A percentile compares a stretch with the other conserved stretches of the same genome.
Evolutionary conservation across 2,329 filamentous ascomycete species (phyloP).

Genomic region (Apiospora hydei): DNA sequence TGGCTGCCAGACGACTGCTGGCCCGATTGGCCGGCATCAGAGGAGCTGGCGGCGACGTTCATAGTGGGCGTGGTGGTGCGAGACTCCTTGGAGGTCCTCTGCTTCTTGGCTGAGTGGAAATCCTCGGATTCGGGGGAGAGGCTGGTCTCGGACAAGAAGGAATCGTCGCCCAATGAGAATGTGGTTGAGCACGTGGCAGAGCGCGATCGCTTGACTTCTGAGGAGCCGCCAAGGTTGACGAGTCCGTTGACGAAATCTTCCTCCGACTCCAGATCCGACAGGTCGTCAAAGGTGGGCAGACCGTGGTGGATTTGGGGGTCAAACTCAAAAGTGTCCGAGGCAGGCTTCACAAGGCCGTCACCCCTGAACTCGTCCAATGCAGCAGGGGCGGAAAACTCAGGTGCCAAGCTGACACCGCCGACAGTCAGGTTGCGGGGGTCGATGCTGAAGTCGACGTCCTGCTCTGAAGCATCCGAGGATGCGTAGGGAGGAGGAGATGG

Average conservation of each 20-base stretch:
- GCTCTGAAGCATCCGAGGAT: constrained; percentile 70
- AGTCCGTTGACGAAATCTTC: constrained; percentile 83
- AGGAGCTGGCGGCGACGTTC: constrained; percentile 50
- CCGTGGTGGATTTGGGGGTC: constrained; percentile 58
- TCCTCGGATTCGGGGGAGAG: constrained; percentile 66
- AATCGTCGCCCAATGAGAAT: constrained; percentile 75
- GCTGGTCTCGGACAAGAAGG: constrained; percentile 76
- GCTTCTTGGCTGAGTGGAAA: constrained; percentile 63
- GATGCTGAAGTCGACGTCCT: constrained; percentile 80
- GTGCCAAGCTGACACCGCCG: constrained; percentile 56
- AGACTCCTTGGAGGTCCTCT: constrained; percentile 59
- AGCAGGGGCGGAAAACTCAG: constrained; percentile 71
- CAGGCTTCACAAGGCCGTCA: constrained; percentile 55
- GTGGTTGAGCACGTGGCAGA: constrained; percentile 73
- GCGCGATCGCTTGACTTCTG: constrained; percentile 72
- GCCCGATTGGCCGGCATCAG: constrained; percentile 41
- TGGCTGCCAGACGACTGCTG: constrained; percentile 47
- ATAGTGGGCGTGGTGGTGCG: constrained; percentile 49
- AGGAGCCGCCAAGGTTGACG: constrained; percentile 65
- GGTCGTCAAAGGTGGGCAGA: constrained; percentile 80
- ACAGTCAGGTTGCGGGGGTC: constrained; percentile 91
- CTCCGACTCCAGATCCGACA: constrained; percentile 90
- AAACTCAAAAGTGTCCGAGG: constrained; percentile 57
- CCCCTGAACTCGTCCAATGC: constrained; percentile 67
- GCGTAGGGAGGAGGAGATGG: constrained; percentile 85